These are phyloP conservation scores for Fusarium succisae DNA, from an alignment of 2,329 filamentous ascomycete genomes.

Conservation along the genomic window DNA sequence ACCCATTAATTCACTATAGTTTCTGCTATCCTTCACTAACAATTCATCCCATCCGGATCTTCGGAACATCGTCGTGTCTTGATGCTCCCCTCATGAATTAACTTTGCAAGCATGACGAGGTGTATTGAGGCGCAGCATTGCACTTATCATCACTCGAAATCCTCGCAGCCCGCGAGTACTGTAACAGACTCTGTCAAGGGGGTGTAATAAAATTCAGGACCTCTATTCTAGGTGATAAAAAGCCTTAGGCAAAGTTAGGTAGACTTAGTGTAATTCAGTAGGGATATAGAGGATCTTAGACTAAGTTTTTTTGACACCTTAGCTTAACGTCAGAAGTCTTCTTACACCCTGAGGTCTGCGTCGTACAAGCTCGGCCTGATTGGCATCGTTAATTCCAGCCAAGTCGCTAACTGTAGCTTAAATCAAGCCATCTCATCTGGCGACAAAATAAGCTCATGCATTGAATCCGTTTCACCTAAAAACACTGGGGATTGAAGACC, in stretches of 20 bases:
- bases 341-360: too few relatives aligned
- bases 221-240: too few relatives aligned
- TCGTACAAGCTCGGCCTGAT: conserved; percentile 4
- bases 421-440: conserved; percentile 3
- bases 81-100: background rate
- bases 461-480: background rate
- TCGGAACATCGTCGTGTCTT: background rate
- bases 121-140: conserved; percentile 27
- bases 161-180: background rate
- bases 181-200: too few relatives aligned
- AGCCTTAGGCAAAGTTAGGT: too few relatives aligned
- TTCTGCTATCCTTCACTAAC: background rate
- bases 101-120: background rate
- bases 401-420: conserved; percentile 29
- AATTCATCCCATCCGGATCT: background rate
- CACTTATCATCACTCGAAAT: conserved; percentile 3
- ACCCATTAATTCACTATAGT: background rate
- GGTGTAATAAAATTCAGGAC: too few relatives aligned
- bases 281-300: too few relatives aligned
- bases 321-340: too few relatives aligned
- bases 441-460: conserved; percentile 19
- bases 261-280: too few relatives aligned
- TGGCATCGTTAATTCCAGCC: conserved; percentile 5
- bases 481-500: background rate
- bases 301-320: too few relatives aligned